phyloP scores from a whole-genome alignment of 2,329 filamentous ascomycete genomes.

The Trichoderma endophyticum region DNA sequence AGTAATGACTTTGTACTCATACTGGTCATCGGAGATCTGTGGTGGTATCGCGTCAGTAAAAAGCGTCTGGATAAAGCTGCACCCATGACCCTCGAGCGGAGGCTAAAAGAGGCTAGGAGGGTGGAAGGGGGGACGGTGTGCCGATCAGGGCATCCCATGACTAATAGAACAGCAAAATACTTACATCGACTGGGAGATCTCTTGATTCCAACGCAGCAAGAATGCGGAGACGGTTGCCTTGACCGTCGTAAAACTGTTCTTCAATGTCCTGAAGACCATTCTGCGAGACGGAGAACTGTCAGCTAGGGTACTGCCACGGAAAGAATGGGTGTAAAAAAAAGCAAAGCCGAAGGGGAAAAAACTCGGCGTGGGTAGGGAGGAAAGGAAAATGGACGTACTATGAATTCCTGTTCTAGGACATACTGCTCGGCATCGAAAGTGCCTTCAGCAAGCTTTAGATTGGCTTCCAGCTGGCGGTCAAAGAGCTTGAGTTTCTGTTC shows the following conservation, averaged over 20 bases:
- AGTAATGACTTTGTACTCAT: conserved; percentile 44
- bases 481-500: conserved; percentile 32
- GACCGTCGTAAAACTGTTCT: conserved; percentile 43
- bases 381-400: conserved; percentile 33
- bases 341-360: neutral
- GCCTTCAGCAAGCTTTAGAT: conserved; percentile 39
- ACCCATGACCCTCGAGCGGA: neutral
- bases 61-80: neutral
- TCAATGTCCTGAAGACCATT: conserved; percentile 39
- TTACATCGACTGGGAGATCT: conserved; percentile 48
- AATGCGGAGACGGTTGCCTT: conserved; percentile 45
- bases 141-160: neutral
- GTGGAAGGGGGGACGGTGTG: neutral
- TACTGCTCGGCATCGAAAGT: conserved; percentile 34
- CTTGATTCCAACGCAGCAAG: conserved; percentile 44
- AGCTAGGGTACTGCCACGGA: conserved; percentile 15
- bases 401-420: conserved; percentile 35
- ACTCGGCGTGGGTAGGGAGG: conserved; percentile 18
- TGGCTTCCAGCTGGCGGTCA: conserved; percentile 33
- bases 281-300: conserved; percentile 27
- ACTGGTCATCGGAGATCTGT: conserved; percentile 43
- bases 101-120: neutral
- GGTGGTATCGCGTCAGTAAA: conserved; percentile 11
- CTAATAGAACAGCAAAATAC: conserved; percentile 25
- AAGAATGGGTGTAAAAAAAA: neutral